A percentile compares a stretch with the other conserved stretches of the same genome.
Evolutionary conservation across 768 basidiomycete species (phyloP).

Genomic region (Stropharia rugosoannulata): DNA sequence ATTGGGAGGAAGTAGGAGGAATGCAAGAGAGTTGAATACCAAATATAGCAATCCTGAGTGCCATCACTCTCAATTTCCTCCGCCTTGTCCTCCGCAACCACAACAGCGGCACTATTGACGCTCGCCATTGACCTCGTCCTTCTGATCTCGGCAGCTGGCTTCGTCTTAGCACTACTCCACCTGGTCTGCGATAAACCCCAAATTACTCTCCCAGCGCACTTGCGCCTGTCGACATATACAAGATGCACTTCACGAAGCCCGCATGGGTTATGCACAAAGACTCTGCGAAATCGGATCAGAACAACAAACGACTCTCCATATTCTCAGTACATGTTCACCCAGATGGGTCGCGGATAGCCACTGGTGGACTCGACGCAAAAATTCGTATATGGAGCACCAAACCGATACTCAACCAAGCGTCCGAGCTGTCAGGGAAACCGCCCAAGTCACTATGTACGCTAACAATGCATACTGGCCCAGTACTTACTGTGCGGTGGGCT

Average conservation of each 20-base stretch:
- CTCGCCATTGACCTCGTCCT: no score
- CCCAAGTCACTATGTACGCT: constrained; percentile 91
- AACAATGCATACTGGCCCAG: constrained; percentile 91
- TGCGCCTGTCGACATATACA: neutral
- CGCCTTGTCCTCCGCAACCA: no score
- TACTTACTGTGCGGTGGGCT: constrained; percentile 90
- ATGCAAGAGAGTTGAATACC: no score
- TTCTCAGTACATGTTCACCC: constrained; percentile 95
- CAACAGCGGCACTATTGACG: no score
- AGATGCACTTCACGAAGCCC: constrained; percentile 87
- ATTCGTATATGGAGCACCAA: constrained; percentile 97
- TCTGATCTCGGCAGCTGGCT: no score
- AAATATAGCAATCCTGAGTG: no score
- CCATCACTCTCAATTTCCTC: no score
- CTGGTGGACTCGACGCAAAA: constrained; percentile 93
- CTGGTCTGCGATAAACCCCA: no score
- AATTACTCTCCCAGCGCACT: no score
- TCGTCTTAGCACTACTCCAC: no score
- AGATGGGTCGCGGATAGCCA: constrained; percentile 95
- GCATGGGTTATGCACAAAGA: constrained; percentile 87
- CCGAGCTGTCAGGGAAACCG: constrained; percentile 66
- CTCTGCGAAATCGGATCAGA: constrained; percentile 58
- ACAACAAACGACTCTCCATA: constrained; percentile 74
- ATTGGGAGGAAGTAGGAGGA: no score
- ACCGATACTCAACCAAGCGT: constrained; percentile 79